phyloP scores from a whole-genome alignment of 768 basidiomycete genomes.

The Hypholoma sublateritium region DNA sequence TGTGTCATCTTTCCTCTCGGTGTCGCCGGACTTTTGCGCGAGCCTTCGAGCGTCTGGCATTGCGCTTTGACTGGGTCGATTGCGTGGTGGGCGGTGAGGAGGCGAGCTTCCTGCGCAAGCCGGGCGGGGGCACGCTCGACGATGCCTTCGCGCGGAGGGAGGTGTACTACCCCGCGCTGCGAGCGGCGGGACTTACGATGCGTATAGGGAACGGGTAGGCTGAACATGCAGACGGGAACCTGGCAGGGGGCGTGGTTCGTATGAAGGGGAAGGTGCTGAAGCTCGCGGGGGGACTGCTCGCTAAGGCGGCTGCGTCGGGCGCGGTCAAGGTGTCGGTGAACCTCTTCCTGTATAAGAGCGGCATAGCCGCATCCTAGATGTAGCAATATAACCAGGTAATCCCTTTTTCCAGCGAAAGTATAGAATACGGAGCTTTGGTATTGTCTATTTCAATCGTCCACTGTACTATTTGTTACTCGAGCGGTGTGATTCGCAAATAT shows the following conservation, averaged over 20 bases:
- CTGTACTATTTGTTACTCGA: too few species aligned
- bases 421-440: too few species aligned
- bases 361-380: not conserved
- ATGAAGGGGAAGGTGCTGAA: not conserved
- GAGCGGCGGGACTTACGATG: not conserved
- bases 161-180: not conserved
- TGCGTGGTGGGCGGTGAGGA: conserved; percentile 6
- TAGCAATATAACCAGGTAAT: not conserved
- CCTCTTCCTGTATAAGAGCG: not conserved
- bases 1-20: conserved; percentile 5
- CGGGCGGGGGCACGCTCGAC: conserved; percentile 1
- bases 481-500: too few species aligned
- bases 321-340: not conserved
- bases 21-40: conserved; percentile 4
- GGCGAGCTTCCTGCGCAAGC: not conserved
- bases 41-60: conserved; percentile 1
- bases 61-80: conserved; percentile 11
- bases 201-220: conserved; percentile 10
- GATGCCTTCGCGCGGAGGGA: not conserved
- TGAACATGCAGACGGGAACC: not conserved
- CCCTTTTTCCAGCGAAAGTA: too few species aligned
- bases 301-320: not conserved
- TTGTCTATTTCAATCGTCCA: too few species aligned
- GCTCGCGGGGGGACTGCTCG: conserved; percentile 1
- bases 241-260: not conserved